A percentile compares a stretch with the other conserved stretches of the same genome.
Conservation (phyloP, 2,329 filamentous ascomycete genomes). For the Tolypocladium endophyticum region DNA sequence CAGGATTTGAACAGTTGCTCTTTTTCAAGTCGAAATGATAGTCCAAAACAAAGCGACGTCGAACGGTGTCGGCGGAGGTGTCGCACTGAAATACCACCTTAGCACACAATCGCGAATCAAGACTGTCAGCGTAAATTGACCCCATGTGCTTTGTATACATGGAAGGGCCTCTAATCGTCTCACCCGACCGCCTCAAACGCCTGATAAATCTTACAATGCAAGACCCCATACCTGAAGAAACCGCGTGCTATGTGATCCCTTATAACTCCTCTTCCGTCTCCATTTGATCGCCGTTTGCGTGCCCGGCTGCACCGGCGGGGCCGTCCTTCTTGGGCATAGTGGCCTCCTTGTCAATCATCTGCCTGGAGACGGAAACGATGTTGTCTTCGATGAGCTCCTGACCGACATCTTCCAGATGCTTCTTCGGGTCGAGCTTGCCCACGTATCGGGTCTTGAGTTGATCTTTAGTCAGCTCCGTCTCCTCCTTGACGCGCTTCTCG, state of each 20-base stretch:
- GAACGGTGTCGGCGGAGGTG: neutral
- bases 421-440: conserved; percentile 98
- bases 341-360: conserved; percentile 99
- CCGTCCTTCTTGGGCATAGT: conserved; percentile 69
- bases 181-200: conserved; percentile 18
- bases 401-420: conserved; percentile 94
- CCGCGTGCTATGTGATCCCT: conserved; percentile 9
- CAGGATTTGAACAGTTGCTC: neutral
- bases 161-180: conserved; percentile 8
- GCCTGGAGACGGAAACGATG: conserved; percentile 93
- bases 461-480: conserved; percentile 93
- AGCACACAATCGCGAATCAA: neutral
- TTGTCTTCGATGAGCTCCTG: conserved; percentile 98
- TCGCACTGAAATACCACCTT: neutral
- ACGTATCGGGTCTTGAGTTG: conserved; percentile 98
- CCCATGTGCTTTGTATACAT: conserved; percentile 2
- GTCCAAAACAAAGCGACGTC: neutral
- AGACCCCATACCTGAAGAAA: conserved; percentile 8
- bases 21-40: neutral
- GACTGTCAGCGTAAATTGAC: conserved; percentile 2
- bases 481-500: conserved; percentile 97
- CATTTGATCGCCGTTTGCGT: conserved; percentile 51
- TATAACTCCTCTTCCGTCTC: conserved; percentile 54
- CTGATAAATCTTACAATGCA: conserved; percentile 20
- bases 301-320: conserved; percentile 33